Percentiles rank a stretch among this genome's conserved stretches.
Evolutionary conservation across 2,329 filamentous ascomycete species (phyloP).

Genomic region (Aspergillus alliaceus): DNA sequence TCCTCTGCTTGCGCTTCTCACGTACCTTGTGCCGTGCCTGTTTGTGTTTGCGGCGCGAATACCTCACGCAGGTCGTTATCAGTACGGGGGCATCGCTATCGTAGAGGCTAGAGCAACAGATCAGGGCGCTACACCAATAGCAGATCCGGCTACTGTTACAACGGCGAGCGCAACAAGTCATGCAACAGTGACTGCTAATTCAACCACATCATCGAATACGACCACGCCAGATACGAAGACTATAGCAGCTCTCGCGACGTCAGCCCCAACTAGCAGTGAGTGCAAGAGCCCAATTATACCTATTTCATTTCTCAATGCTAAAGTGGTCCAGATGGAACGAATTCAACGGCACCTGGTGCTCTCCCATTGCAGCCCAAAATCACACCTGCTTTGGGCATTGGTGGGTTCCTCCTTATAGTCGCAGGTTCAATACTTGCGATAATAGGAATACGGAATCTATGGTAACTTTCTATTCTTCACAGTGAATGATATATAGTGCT

Average conservation of each 20-base stretch:
- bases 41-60: conserved; percentile 14
- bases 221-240: conserved; percentile 21
- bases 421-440: conserved; percentile 71
- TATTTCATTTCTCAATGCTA: background rate
- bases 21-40: conserved; percentile 13
- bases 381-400: conserved; percentile 78
- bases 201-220: conserved; percentile 7
- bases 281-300: background rate
- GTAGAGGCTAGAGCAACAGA: conserved; percentile 11
- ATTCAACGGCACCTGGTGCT: conserved; percentile 26
- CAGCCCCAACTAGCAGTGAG: conserved; percentile 17
- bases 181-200: conserved; percentile 13
- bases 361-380: conserved; percentile 73
- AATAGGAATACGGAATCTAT: conserved; percentile 78
- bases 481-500: conserved; percentile 8
- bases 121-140: conserved; percentile 13
- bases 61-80: conserved; percentile 8
- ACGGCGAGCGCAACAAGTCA: conserved; percentile 8
- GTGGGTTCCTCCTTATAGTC: conserved; percentile 72
- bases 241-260: conserved; percentile 25
- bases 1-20: conserved; percentile 9
- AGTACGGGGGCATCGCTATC: conserved; percentile 1
- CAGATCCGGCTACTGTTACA: conserved; percentile 5
- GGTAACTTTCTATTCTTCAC: conserved; percentile 37
- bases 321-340: conserved; percentile 16